These are phyloP conservation scores for Juncus inflexus DNA, from an alignment of 176 grass and related monocot genomes.

Conservation along the genomic window DNA sequence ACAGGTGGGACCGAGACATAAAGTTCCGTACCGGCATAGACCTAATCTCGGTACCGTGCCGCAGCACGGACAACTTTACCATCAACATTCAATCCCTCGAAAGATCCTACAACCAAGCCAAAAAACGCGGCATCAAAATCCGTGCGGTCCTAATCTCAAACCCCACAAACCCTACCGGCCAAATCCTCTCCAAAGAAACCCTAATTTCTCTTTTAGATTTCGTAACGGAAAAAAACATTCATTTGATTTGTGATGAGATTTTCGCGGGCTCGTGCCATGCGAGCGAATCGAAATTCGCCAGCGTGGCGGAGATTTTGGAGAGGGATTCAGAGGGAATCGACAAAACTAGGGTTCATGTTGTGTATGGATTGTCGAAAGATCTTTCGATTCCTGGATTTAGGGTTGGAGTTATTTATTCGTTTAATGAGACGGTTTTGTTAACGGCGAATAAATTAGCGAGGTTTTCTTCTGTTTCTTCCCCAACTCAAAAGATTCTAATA, in stretches of 20 bases:
- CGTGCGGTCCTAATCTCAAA: constrained; percentile 87
- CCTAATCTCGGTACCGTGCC: constrained; percentile 85
- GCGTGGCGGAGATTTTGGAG: constrained; percentile 56
- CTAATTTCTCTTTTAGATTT: constrained; percentile 63
- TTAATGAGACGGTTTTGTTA: constrained; percentile 64
- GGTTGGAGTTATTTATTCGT: constrained; percentile 80
- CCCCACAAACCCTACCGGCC: constrained; percentile 82
- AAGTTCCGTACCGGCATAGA: constrained; percentile 84
- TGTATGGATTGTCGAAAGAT: constrained; percentile 87
- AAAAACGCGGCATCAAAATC: constrained; percentile 84
- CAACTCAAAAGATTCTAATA: constrained; percentile 56
- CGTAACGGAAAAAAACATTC: constrained; percentile 80
- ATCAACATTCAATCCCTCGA: constrained; percentile 73
- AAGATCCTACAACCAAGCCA: constrained; percentile 81
- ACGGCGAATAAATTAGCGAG: constrained; percentile 77
- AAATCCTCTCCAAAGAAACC: constrained; percentile 63
- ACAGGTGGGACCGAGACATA: constrained; percentile 92
- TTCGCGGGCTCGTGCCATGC: constrained; percentile 86
- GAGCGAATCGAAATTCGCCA: constrained; percentile 51
- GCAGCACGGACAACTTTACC: constrained; percentile 80
- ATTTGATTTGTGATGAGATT: constrained; percentile 93
- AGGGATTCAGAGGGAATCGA: constrained; percentile 53
- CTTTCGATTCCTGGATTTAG: constrained; percentile 72
- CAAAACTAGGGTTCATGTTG: constrained; percentile 83
- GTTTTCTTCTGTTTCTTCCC: constrained; percentile 79